Percentiles rank a stretch among this genome's conserved stretches.
Conservation (phyloP, 805 yeast genomes). For the Yarrowia deformans region DNA sequence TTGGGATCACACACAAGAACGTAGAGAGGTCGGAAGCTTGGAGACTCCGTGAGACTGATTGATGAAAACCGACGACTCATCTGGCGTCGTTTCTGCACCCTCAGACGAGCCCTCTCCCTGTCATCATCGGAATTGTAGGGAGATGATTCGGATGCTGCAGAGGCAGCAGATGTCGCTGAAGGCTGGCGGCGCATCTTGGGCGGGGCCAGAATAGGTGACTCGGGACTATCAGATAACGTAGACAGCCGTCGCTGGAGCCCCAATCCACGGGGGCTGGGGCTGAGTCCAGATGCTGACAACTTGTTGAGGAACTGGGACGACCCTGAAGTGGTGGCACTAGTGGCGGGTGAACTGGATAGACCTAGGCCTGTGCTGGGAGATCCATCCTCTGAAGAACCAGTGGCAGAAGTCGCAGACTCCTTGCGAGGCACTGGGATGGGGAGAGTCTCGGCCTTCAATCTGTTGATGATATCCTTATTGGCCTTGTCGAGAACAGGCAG, state of each 20-base stretch:
- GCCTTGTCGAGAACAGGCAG: conserved; percentile 90
- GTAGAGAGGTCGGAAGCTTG: conserved; percentile 55
- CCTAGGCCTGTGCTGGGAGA: conserved; percentile 28
- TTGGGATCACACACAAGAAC: conserved; percentile 86
- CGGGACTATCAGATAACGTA: conserved; percentile 21
- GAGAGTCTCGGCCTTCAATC: conserved; percentile 83
- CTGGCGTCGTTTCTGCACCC: conserved; percentile 59
- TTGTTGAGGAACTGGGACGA: conserved; percentile 28
- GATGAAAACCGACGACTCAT: conserved; percentile 54
- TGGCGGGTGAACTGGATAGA: conserved; percentile 24
- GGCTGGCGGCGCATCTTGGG: conserved; percentile 32
- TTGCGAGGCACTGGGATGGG: conserved; percentile 34
- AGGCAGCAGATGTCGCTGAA: conserved; percentile 52
- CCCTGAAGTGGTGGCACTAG: conserved; percentile 15
- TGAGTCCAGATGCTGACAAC: conserved; percentile 27
- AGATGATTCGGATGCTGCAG: conserved; percentile 45
- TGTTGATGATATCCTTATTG: conserved; percentile 87
- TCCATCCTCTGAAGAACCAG: conserved; percentile 27
- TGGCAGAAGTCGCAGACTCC: conserved; percentile 20
- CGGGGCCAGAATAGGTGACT: conserved; percentile 27
- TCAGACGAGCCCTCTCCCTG: conserved; percentile 26
- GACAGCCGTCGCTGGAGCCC: conserved; percentile 23
- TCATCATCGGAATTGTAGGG: conserved; percentile 70
- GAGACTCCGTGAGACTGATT: conserved; percentile 36
- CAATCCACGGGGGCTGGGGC: conserved; percentile 28